A percentile compares a stretch with the other conserved stretches of the same genome.
phyloP scores from a whole-genome alignment of 176 grass and related monocot species.

The Guadua angustifolia region DNA sequence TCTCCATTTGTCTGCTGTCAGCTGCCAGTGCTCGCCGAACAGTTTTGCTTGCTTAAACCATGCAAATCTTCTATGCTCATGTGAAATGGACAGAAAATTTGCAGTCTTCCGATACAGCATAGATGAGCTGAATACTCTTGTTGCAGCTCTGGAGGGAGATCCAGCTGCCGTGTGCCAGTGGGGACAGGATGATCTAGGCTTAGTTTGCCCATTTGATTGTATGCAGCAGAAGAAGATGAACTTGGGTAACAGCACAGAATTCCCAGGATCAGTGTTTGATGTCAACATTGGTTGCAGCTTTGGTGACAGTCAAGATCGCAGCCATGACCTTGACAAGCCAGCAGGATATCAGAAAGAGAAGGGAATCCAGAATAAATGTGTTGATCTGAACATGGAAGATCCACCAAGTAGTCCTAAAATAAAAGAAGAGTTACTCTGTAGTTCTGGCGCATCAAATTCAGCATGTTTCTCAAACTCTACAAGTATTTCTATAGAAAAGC shows the following conservation, averaged over 20 bases:
- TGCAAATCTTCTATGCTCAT: constrained; percentile 71
- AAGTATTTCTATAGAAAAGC: background rate
- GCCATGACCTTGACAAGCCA: constrained; percentile 38
- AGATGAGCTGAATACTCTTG: constrained; percentile 69
- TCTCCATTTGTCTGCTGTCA: constrained; percentile 79
- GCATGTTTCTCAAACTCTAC: constrained; percentile 39
- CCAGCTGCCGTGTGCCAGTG: constrained; percentile 43
- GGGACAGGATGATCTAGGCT: constrained; percentile 43
- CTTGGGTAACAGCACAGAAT: constrained; percentile 36
- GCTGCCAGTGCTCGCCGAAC: constrained; percentile 75
- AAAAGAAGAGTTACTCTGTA: constrained; percentile 40
- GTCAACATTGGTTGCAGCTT: constrained; percentile 26
- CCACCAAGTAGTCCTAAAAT: constrained; percentile 28
- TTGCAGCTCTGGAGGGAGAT: constrained; percentile 79
- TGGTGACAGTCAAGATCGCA: constrained; percentile 13
- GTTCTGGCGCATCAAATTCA: constrained; percentile 27
- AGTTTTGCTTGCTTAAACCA: constrained; percentile 79
- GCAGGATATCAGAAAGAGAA: constrained; percentile 11
- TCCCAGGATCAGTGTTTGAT: constrained; percentile 1
- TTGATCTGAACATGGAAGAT: constrained; percentile 54
- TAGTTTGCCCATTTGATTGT: constrained; percentile 43
- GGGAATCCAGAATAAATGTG: constrained; percentile 31
- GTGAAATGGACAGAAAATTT: constrained; percentile 58
- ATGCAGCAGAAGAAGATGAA: constrained; percentile 33
- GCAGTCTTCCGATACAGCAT: constrained; percentile 62